Base-by-base conservation (phyloP, 495 filamentous ascomycete genomes). In the Hypomontagnella submonticulosa region DNA sequence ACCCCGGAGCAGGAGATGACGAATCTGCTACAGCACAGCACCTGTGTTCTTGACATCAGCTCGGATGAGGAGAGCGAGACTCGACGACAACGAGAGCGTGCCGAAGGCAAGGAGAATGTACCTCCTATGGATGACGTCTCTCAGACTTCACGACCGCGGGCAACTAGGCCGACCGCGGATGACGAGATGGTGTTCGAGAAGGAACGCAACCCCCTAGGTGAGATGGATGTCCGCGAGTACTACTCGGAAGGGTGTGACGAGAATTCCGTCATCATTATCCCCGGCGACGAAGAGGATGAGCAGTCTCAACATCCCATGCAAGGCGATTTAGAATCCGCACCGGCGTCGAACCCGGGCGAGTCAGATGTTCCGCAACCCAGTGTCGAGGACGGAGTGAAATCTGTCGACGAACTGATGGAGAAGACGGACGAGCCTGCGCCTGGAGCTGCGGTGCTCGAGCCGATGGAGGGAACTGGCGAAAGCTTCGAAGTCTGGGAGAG, bases 21-120 rank as follows among this genome's bases (percentile, higher is more conserved):
- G 52, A 97, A 96, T 71, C 78, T 96, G 3, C 90, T 98, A 81
- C 89, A 97, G 71, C 94, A 97, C 77, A 90, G 88, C 30, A 92
- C 95, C 16, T 85, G 87, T 69, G 89, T 88, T 0, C 85, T 99
- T 0, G 94, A 98, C 71, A 93, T 99, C 75, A 87, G 81, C 43
- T 88, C 88, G 36, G 87, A 89, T 54, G 86, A 88, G 70, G 83
- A 87, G 69, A 85, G 80, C 36, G 84, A 85, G 57, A 79, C 76
- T 38, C 75, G 81, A 12, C 74, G 72, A 20, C 81, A 80, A 37
- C 82, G 85, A 5, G 87, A 90, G 46, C 67, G 76, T 5, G 81
- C 82, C 16, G 85, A 87, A 58, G 77, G 78, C 43, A 97, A 97
- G 80, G 95, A 99, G 80, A 99, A 99, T 69, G 88, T 96, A 13